Evolutionary conservation across 2,329 filamentous ascomycete genomes (phyloP).

Genomic region (Botrytis porri): DNA sequence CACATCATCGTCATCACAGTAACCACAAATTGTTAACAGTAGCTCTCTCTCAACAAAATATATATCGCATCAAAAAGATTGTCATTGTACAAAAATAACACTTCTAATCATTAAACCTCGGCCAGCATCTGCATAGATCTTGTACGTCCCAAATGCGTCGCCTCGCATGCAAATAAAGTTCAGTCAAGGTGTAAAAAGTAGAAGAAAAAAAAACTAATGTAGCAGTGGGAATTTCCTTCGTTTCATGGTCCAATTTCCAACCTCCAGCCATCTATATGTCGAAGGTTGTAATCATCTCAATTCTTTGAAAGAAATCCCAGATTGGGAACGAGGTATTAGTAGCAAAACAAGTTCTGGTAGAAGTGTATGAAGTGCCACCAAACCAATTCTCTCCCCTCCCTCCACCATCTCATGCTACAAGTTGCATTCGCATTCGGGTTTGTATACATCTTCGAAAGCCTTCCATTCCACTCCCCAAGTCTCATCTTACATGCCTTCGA

Average conservation of each 20-base stretch:
- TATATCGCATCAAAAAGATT: background rate
- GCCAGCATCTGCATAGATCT: background rate
- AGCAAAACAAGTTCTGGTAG: slow-evolving; percentile 33
- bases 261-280: background rate
- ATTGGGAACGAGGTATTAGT: slow-evolving; percentile 16
- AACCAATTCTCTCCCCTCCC: slow-evolving; percentile 22
- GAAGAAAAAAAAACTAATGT: slow-evolving; percentile 7
- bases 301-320: background rate
- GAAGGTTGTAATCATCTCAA: background rate
- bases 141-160: slow-evolving; percentile 13
- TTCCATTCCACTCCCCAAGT: background rate
- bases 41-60: background rate
- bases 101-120: background rate
- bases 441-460: slow-evolving; percentile 8
- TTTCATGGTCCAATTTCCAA: background rate
- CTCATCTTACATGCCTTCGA: slow-evolving; percentile 81
- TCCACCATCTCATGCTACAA: slow-evolving; percentile 2
- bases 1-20: background rate
- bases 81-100: background rate
- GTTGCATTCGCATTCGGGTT: slow-evolving; percentile 9
- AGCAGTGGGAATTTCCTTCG: background rate
- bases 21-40: background rate
- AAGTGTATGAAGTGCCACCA: slow-evolving; percentile 33
- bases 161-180: slow-evolving; percentile 9
- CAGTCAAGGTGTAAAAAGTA: background rate